Conservation (phyloP, 2,329 filamentous ascomycete genomes). For the Corynespora cassiicola region DNA sequence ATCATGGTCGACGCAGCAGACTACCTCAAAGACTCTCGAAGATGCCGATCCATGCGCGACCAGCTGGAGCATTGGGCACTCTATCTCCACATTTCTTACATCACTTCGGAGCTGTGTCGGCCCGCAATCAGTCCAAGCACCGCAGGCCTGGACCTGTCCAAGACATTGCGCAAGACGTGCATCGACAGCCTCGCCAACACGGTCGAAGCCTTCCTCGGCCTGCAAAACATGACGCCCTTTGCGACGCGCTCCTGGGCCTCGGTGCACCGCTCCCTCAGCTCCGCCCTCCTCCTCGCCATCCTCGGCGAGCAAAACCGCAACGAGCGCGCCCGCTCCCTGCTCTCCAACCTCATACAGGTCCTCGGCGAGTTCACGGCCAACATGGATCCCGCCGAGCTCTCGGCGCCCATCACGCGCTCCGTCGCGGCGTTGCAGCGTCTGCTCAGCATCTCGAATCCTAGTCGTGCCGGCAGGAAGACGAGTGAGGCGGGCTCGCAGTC, state of each 20-base stretch:
- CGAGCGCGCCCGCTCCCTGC: slow-evolving; percentile 52
- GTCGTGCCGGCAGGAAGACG: slow-evolving; percentile 24
- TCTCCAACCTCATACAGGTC: slow-evolving; percentile 54
- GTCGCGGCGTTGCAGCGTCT: slow-evolving; percentile 54
- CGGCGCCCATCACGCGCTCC: slow-evolving; percentile 55
- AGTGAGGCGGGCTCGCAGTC: slow-evolving; percentile 39
- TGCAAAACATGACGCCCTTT: slow-evolving; percentile 59
- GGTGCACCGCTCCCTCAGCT: slow-evolving; percentile 53
- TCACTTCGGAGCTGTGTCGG: slow-evolving; percentile 67
- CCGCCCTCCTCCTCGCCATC: slow-evolving; percentile 51
- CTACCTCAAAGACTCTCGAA: slow-evolving; percentile 61
- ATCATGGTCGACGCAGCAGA: slow-evolving; percentile 66
- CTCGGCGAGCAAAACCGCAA: slow-evolving; percentile 53
- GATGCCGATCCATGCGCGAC: slow-evolving; percentile 56
- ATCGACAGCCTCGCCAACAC: slow-evolving; percentile 63
- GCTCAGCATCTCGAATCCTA: slow-evolving; percentile 38
- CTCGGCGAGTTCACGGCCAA: slow-evolving; percentile 55
- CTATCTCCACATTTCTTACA: slow-evolving; percentile 68
- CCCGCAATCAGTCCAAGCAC: slow-evolving; percentile 63
- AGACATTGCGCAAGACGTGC: slow-evolving; percentile 61
- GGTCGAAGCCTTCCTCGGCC: slow-evolving; percentile 66
- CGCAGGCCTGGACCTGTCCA: slow-evolving; percentile 51
- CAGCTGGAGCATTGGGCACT: slow-evolving; percentile 67
- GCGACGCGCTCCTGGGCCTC: slow-evolving; percentile 53
- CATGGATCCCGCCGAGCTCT: slow-evolving; percentile 55